Base-by-base conservation (phyloP, 805 yeast genomes). In the Hemisphaericaspora nanyangensis region DNA sequence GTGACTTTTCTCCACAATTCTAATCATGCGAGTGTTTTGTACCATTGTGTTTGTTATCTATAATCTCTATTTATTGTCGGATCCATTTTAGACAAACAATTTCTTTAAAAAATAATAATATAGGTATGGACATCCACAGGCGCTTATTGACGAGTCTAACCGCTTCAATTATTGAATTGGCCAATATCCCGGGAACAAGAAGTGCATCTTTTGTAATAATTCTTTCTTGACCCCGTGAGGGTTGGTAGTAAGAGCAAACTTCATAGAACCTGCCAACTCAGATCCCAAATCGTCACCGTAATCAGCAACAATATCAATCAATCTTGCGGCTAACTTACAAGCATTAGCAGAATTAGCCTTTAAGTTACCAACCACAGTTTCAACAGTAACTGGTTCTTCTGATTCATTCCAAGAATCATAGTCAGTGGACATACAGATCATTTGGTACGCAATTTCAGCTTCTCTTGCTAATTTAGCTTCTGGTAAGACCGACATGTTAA, bases 341-440 rank as follows among this genome's bases (percentile, higher is more conserved):
- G 99, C 98, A 56, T 91, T 91, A 27, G 78, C 82, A 37, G 85
- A 74, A 66, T 93, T 93, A 44, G 95, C 93, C 56, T 78, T 77
- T 58, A 91, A 74, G 61, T 93, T 86, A 39, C 95, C 88, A 36
- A 93, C 89, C 30, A 93, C 96, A 4, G 95, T 85, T 66, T 90
- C 97, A n/a, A 93, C 98, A 7, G 98, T 90, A 34, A 93, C 99
- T 2, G 98, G 91, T 56, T 91, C 97, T 58, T 82, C 98, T 38
- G 77, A 79, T 54, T 84, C 95, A 58, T 89, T 85, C 99, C 99
- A 93, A 17, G 99, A 95, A 59, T 93, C 99, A 65, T 93, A 93
- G 63, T 93, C 99, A 3, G 99, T 93, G 1, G 95, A 83, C 99
- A 93, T 93, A 66, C 99, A 93, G 48, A 93, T 77, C 97, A 93